Evolutionary conservation across 2,329 filamentous ascomycete genomes (phyloP), one percentile per base, ranked within the genome.

Genomic region (Alternaria novae-zelandiae): DNA sequence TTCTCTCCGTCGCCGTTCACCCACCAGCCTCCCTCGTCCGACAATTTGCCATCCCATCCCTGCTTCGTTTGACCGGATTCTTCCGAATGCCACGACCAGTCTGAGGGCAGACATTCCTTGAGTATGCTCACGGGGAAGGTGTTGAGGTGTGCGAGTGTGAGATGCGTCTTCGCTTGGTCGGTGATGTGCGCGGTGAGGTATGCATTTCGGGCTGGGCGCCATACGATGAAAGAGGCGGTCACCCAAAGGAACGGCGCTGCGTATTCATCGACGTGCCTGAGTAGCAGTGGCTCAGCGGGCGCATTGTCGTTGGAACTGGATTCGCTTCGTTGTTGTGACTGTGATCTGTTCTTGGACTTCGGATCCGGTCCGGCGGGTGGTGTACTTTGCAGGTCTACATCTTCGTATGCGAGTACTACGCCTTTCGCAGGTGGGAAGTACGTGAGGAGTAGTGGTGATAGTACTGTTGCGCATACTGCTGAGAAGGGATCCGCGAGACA

Each of bases 81-180:
- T 61, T 80, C 46, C 4, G 58, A 74, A 56, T 82, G 76, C 91
- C 93, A 98, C 65, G 84, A 88, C 96, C 95, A 99, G 23, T 87
- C 86, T 13, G 83, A 80, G 0, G 96, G 96, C 15, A 99, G 83
- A 36, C 92, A 86, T 64, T 87, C 88, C 21, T 90, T 86, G 72
- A 95, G 91, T 63, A 99, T 92, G 46, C 91, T 93, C 1, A 95
- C 92, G 70, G 96, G 97, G 85, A 98, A 98, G 69, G 93, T 88
- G 79, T 95, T 95, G 82, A 93, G 94, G 78, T 93, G 96, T 11
- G 96, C 89, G 3, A 97, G 87, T 20, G 95, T 94, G 7, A 99
- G 86, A 75, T 97, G 93, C 7, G 93, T 93, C 71, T 96, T 92
- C 51, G 91, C 95, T 77, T 97, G 93, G 28, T 97, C 84, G 73